These are phyloP conservation scores for Suillus occidentalis DNA, from an alignment of 768 basidiomycete genomes.

Conservation along the genomic window DNA sequence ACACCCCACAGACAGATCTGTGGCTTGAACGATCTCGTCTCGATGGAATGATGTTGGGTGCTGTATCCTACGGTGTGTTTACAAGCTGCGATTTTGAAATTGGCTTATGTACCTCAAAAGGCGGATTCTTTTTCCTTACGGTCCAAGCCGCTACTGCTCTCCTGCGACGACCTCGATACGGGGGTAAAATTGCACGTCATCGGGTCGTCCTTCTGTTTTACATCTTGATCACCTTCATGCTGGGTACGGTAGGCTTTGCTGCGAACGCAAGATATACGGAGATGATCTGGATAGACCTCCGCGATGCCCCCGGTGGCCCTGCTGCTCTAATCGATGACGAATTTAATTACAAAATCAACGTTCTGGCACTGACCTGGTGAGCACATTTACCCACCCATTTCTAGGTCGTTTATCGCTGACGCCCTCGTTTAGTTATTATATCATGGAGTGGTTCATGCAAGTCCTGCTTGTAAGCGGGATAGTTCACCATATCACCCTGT, in stretches of 20 bases:
- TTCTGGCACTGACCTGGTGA: not conserved
- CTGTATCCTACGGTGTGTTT: constrained; percentile 24
- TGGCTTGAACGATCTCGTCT: constrained; percentile 30
- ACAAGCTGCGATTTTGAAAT: not conserved
- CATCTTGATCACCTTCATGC: constrained; percentile 9
- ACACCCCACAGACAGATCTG: constrained; percentile 19
- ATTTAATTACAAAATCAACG: not conserved
- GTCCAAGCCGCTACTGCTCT: not conserved
- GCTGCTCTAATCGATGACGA: not conserved
- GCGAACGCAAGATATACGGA: constrained; percentile 20
- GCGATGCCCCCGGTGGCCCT: not conserved
- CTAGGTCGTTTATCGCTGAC: not conserved
- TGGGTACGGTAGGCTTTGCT: constrained; percentile 19
- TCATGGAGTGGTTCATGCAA: not conserved
- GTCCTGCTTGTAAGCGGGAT: not conserved
- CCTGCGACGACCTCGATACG: not conserved
- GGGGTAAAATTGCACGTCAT: not conserved
- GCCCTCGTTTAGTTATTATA: not conserved
- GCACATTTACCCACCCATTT: not conserved
- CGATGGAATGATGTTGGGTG: constrained; percentile 20
- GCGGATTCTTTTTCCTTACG: constrained; percentile 10
- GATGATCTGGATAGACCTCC: not conserved
- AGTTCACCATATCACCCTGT: not conserved
- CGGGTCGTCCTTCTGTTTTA: not conserved
- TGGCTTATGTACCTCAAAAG: constrained; percentile 9